Evolutionary conservation across 148 eudicot genomes (phyloP), one percentile per base, ranked within the genome.

Genomic region (Talinum fruticosum): DNA sequence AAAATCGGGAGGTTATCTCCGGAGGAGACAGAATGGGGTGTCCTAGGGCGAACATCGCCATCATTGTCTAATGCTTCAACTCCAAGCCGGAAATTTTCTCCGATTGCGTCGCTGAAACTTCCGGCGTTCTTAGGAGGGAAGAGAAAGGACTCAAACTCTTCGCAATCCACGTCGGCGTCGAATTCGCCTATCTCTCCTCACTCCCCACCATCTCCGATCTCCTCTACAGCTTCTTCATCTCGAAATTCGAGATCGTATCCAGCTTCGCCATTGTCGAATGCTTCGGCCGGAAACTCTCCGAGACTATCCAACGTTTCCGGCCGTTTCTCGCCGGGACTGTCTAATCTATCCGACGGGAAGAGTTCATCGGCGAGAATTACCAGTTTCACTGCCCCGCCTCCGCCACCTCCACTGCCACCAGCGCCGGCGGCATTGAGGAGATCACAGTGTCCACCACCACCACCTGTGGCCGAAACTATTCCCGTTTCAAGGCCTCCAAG

Each of bases 51-150:
- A 10, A 74, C 66, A 18, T 71, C 83, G 34, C 81, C 87, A 32
- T 33, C 84, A 16, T 54, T 71, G 37, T 78, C 80, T 54, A 71
- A 29, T 61, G 73, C 73, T 47, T 82, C 84, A 15, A 51, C 78
- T 74, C 74, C 81, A 1, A 69, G 81, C 57, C 74, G 78, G 30
- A 82, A 78, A 74, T 78, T 79, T 30, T 65, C 83, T n/a, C 72
- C 83, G 32, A 69, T 81, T 7, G 37, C 81, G 18, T 75, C 87
- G 23, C 37, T 84, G 69, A 81, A 81, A 38, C 28, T 86, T 6
- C 86, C 87, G 18, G 74, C 82, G 2, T 86, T 86, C 69, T 32
- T 86, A 13, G 89, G 89, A 35, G 82, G 83, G n/a, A 83, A 51
- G 79, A 82, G 76, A 35, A 86, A 76, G 51, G 45, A 54, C 4